Evolutionary conservation across 768 basidiomycete species (phyloP), one percentile per base, ranked within the genome.

Genomic region (Xerocomus spinulosus): DNA sequence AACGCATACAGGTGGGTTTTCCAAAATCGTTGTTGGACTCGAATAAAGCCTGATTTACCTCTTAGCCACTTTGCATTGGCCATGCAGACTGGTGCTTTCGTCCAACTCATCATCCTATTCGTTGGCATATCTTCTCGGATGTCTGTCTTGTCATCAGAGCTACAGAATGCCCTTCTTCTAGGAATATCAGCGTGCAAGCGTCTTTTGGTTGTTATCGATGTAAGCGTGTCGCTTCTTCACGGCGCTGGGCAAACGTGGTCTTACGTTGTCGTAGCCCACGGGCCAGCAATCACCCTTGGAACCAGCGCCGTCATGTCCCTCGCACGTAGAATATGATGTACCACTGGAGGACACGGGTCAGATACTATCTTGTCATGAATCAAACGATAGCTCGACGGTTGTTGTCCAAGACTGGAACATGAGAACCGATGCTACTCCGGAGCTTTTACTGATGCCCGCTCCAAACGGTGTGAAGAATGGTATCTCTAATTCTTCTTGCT

Each of bases 11-110:
- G 63, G 87, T 85, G 52, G 51, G 75, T 51, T 47, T 36, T 29
- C 34, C 12, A 10, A 48, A 12, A 14, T 44, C 10, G 12, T 38
- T 32, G 1, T 29, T 7, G 5, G 4, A 25, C 17, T 30, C 46
- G 29, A 9, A 44, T 5, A 21, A n/a, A 13, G 17, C 13, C 42
- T 44, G 32, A 32, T 45, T 17, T 41, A 32, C 21, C 28, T 36
- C 41, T 8, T 51, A 91, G 87, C 37, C 76, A 76, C 24, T 80
- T 88, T 49, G 67, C 71, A 24, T 70, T 82, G 21, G 76, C 78
- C 28, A 77, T 91, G 73, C 85, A 84, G 60, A 76, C 79, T 1
- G 86, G 83, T 15, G 82, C 86, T 15, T 92, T 92, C 57, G 70
- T 85, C 12, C 83, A 85, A 51, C 60, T 87, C 14, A 65, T 83